These are phyloP conservation scores for Cladophialophora yegresii DNA, from an alignment of 2,329 filamentous ascomycete species.

Conservation along the genomic window DNA sequence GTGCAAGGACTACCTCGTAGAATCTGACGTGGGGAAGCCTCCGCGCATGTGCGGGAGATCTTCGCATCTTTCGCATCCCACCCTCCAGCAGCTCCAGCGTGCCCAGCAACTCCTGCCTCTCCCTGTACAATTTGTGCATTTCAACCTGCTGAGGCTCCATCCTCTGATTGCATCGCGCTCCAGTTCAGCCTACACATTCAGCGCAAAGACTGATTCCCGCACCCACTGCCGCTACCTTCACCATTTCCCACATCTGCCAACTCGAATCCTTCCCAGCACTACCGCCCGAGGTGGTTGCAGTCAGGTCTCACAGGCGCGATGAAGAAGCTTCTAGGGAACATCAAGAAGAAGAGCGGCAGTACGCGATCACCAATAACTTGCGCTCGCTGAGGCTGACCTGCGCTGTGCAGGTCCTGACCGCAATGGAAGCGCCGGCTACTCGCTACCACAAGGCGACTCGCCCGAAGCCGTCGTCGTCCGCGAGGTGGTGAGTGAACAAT, in stretches of 20 bases:
- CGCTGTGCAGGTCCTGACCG: conserved; percentile 25
- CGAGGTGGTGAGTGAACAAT: conserved; percentile 44
- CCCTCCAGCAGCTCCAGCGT: not conserved
- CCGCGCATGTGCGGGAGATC: not conserved
- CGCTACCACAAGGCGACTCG: conserved; percentile 40
- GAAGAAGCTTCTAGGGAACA: conserved; percentile 34
- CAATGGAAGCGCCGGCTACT: conserved; percentile 14
- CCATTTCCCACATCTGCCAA: not conserved
- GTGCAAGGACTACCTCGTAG: not conserved
- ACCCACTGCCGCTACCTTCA: not conserved
- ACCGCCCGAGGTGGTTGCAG: not conserved
- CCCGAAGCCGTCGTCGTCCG: conserved; percentile 45
- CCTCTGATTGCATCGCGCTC: not conserved
- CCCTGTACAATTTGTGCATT: not conserved
- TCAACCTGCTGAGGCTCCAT: not conserved
- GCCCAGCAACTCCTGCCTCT: not conserved
- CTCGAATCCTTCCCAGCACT: not conserved
- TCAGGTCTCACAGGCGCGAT: conserved; percentile 12
- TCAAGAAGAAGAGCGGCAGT: conserved; percentile 35
- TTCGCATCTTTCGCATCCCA: not conserved
- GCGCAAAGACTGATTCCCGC: not conserved
- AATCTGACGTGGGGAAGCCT: not conserved
- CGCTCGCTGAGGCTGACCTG: conserved; percentile 19
- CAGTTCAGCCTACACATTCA: conserved; percentile 4
- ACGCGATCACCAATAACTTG: conserved; percentile 3